Conservation (phyloP, 495 filamentous ascomycete genomes). For the Penicillium mononematosum region DNA sequence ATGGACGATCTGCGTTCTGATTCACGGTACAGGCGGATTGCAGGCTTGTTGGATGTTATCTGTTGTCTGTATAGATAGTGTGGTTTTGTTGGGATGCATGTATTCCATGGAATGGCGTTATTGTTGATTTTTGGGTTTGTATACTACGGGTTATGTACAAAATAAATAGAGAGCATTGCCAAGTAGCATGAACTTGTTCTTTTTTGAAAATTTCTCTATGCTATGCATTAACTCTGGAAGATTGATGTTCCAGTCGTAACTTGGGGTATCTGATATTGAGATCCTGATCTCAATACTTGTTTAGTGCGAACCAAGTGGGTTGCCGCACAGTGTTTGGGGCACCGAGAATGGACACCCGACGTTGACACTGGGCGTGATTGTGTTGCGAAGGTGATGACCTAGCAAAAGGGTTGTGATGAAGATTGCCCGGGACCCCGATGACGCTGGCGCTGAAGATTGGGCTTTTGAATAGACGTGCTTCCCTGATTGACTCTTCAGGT, state of each 20-base stretch:
- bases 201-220: neutral
- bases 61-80: neutral
- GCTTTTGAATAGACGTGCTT: neutral
- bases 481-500: constrained; percentile 17
- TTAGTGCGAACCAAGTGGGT: neutral
- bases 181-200: neutral
- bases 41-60: neutral
- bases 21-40: neutral
- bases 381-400: neutral
- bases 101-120: constrained; percentile 13
- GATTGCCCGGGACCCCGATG: neutral
- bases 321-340: constrained; percentile 7
- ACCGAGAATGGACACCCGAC: constrained; percentile 5
- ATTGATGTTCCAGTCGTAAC: neutral
- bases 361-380: neutral
- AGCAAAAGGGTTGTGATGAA: neutral
- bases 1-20: neutral
- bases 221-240: neutral
- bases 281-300: neutral
- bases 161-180: constrained; percentile 8
- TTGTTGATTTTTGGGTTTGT: constrained; percentile 8
- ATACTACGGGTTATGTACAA: constrained; percentile 16
- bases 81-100: constrained; percentile 7
- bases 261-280: neutral
- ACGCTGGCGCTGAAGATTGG: neutral